Conservation (phyloP, 768 basidiomycete species). For the Kondoa subrosea region DNA sequence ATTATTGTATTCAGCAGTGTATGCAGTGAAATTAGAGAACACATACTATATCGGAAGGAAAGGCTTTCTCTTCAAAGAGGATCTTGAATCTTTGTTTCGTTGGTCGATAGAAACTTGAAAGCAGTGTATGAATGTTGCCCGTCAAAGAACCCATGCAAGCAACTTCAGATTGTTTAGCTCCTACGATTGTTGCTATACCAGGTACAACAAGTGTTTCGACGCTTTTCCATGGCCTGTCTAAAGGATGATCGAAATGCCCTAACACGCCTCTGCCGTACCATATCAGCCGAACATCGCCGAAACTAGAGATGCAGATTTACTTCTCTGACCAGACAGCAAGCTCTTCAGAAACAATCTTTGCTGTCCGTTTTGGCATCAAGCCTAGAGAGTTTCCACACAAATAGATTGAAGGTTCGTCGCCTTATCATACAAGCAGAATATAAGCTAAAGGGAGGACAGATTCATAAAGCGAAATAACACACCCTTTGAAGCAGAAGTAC, state of each 20-base stretch:
- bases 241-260: slow-evolving; percentile 82
- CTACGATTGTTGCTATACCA: slow-evolving; percentile 67
- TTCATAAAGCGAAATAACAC: neutral
- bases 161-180: slow-evolving; percentile 74
- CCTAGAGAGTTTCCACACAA: slow-evolving; percentile 94
- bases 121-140: slow-evolving; percentile 57
- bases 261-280: slow-evolving; percentile 11
- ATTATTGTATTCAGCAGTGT: too few relatives aligned
- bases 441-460: neutral
- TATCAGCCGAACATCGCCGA: neutral
- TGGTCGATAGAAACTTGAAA: slow-evolving; percentile 68
- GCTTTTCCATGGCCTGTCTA: slow-evolving; percentile 62
- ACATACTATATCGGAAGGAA: slow-evolving; percentile 85
- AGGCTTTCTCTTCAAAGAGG: slow-evolving; percentile 80
- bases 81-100: slow-evolving; percentile 74
- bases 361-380: slow-evolving; percentile 55
- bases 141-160: slow-evolving; percentile 92
- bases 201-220: slow-evolving; percentile 57
- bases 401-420: slow-evolving; percentile 52
- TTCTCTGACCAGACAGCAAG: slow-evolving; percentile 59
- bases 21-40: neutral
- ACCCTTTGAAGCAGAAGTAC: slow-evolving; percentile 1
- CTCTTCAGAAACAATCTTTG: slow-evolving; percentile 60
- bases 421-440: slow-evolving; percentile 21
- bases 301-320: slow-evolving; percentile 28